Evolutionary conservation across 2,329 filamentous ascomycete species (phyloP).

Genomic region (Amauroascus niger): DNA sequence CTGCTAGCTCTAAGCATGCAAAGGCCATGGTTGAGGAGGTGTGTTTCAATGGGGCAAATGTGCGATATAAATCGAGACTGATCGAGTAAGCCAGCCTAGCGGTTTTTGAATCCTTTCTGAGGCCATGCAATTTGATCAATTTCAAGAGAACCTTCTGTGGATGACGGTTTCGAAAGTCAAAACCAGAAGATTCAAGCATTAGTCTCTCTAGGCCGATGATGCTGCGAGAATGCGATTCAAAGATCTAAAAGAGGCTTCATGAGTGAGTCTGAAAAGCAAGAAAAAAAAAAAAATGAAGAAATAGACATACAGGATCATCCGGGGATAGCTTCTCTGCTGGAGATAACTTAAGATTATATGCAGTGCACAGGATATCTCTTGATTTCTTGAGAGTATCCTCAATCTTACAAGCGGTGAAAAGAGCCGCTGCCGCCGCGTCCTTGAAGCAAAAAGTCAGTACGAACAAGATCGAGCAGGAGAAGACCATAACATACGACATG

Average conservation of each 20-base stretch:
- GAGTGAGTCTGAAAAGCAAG: too few relatives aligned
- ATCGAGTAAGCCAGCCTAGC: constrained; percentile 63
- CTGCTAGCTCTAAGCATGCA: constrained; percentile 69
- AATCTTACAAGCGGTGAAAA: constrained; percentile 92
- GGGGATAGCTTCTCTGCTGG: constrained; percentile 59
- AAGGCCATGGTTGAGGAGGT: constrained; percentile 76
- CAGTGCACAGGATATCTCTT: constrained; percentile 79
- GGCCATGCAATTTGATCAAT: constrained; percentile 53
- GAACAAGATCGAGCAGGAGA: not conserved
- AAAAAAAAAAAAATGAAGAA: too few relatives aligned
- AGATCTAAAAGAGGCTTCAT: constrained; percentile 47
- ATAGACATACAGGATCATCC: constrained; percentile 62
- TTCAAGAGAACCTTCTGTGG: constrained; percentile 81
- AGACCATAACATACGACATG: constrained; percentile 42
- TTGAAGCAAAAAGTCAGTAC: constrained; percentile 29
- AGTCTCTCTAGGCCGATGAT: constrained; percentile 85
- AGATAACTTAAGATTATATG: constrained; percentile 70
- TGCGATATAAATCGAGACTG: constrained; percentile 82
- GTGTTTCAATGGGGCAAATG: constrained; percentile 84
- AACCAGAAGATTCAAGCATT: constrained; percentile 84
- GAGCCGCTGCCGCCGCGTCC: constrained; percentile 76
- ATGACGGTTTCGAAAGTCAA: constrained; percentile 85
- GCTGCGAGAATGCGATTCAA: constrained; percentile 67
- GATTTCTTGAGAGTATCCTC: constrained; percentile 98
- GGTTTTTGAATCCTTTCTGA: constrained; percentile 34